These are phyloP conservation scores for Ligustrum vulgare DNA, from an alignment of 257 asterid genomes.

Conservation along the genomic window DNA sequence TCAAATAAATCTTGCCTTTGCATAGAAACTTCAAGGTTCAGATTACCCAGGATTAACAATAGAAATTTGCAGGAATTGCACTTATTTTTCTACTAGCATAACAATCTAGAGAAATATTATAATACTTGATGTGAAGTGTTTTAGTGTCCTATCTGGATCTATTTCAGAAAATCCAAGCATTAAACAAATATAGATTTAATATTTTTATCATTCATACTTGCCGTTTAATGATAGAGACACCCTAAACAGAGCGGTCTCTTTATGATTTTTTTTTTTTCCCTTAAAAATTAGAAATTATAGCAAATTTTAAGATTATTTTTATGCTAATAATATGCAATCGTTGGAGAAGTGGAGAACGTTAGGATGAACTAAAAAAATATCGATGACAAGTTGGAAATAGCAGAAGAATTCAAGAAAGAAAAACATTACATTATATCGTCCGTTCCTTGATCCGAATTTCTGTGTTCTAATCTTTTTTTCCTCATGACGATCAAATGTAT, in stretches of 20 bases:
- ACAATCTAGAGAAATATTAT: not conserved
- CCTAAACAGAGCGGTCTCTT: not conserved
- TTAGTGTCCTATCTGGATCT: not conserved
- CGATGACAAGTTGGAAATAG: not conserved
- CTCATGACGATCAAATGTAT: slow-evolving; percentile 4
- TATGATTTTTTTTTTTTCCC: too few relatives aligned
- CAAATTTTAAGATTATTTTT: not conserved
- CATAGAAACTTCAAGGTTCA: not conserved
- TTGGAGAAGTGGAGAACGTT: not conserved
- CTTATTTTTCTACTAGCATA: not conserved
- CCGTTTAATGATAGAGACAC: not conserved
- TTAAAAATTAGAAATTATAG: too few relatives aligned
- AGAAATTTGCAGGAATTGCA: not conserved
- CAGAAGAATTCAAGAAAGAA: slow-evolving; percentile 19
- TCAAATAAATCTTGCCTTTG: not conserved
- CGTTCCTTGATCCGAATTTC: slow-evolving; percentile 44
- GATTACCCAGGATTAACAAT: not conserved
- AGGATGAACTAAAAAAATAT: too few relatives aligned
- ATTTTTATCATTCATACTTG: not conserved
- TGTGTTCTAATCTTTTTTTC: slow-evolving; percentile 33
- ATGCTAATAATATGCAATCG: not conserved
- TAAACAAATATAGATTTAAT: not conserved
- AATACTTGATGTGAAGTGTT: not conserved
- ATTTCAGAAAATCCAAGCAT: not conserved
- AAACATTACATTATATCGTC: slow-evolving; percentile 82